Evolutionary conservation across 176 grass and related monocot genomes (phyloP), one percentile per base, ranked within the genome.

Genomic region (Pontederia paniculata): DNA sequence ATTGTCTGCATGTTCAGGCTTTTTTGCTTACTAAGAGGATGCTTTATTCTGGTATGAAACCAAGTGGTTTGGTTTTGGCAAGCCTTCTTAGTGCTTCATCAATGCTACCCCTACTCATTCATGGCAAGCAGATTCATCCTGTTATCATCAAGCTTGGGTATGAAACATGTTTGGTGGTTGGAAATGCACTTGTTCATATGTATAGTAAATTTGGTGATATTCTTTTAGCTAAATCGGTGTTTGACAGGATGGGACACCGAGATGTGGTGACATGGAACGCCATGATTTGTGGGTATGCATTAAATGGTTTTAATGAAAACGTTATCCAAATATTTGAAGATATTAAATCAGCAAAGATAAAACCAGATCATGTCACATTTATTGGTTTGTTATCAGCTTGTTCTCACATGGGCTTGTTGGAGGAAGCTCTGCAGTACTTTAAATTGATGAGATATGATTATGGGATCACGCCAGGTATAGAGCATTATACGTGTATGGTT

Each of bases 201-300:
- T 89, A 85, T n/a, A 73, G 74, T 71, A 89, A 81, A 70, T 85
- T 70, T 73, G 78, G 81, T 1, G 74, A 85, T 71, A 69, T 76
- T 74, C 22, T 62, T 15, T 21, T 57, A 61, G 70, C 86, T 43
- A 53, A 50, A 50, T 19, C 44, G 31, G 73, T 82, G 48, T 90
- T 90, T 66, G 0, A 76, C 22, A 37, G 14, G 42, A 82, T 85
- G 86, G 10, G 0, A 22, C 76, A 72, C 6, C 64, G 62, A 76
- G 81, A 90, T 82, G 23, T 79, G 8, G 81, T 90, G 48, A 75
- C 86, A 69, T 85, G 86, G 87, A 90, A 90, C 65, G 49, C 78
- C 16, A 73, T 90, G 10, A 79, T 86, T 82, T 71, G 65, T 62
- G 87, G 87, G 50, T 82, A 82, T 66, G 87, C 87, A 54, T 51